Base-by-base conservation (phyloP, 805 yeast species). In the Candida sonorensis region DNA sequence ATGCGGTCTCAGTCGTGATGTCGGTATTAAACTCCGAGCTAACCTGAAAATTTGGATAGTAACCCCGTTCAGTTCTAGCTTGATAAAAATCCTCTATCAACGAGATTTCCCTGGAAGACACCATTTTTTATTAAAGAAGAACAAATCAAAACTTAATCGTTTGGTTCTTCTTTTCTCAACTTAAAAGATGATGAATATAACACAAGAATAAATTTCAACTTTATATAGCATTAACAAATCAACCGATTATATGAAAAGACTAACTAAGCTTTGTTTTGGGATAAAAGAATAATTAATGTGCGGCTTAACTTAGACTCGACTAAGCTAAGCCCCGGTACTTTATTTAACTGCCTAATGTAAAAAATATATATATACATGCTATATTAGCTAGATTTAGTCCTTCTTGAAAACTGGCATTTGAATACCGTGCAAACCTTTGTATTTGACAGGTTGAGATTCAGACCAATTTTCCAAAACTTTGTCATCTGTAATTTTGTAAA, bases 341-440 rank as follows among this genome's bases (percentile, higher is more conserved):
- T n/a, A n/a, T n/a, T n/a, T n/a, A n/a, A n/a, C n/a, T n/a, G n/a
- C n/a, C n/a, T n/a, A n/a, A n/a, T n/a, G n/a, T n/a, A n/a, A n/a
- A n/a, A n/a, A n/a, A n/a, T n/a, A n/a, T n/a, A n/a, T n/a, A n/a
- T n/a, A n/a, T n/a, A n/a, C n/a, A n/a, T n/a, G n/a, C n/a, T n/a
- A n/a, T n/a, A n/a, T n/a, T n/a, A n/a, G n/a, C n/a, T n/a, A 10
- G 10, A 22, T 3, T 17, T 20, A 20, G 9, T 36, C 37, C 23
- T 41, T 41, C 21, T 36, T 22, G 30, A 35, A 43, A 20, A 35
- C 48, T 26, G 58, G 53, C 40, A 45, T 27, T 19, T 36, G 38
- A 16, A 67, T 48, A 1, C 84, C 84, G 44, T 77, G 84, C 29
- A 63, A 59, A 2, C 82, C 82, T 35, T 59, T 65, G 49, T 77